A percentile compares a stretch with the other conserved stretches of the same genome.
phyloP scores from a whole-genome alignment of 2,329 filamentous ascomycete species.

The Sclerotinia glacialis region DNA sequence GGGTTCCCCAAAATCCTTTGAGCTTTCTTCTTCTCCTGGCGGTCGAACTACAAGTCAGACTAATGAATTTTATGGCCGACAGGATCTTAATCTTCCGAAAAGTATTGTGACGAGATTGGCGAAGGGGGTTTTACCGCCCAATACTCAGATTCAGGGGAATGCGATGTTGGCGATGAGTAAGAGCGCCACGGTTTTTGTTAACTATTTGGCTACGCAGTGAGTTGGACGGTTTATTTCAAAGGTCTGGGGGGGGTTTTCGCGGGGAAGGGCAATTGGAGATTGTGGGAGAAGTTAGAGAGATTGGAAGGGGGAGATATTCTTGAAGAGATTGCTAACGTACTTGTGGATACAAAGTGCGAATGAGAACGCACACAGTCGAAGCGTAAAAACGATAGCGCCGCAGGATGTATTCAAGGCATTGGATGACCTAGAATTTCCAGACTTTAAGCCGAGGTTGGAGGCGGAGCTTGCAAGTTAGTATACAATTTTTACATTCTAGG shows the following conservation, averaged over 20 bases:
- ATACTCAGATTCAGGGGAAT: conserved; percentile 81
- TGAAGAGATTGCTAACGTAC: background rate
- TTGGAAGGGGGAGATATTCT: background rate
- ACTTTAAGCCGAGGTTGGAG: conserved; percentile 69
- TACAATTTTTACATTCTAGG: background rate
- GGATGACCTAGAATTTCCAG: conserved; percentile 68
- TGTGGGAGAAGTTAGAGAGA: too few species aligned
- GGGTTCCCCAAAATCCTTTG: background rate
- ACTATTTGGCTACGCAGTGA: conserved; percentile 72
- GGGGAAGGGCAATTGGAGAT: background rate
- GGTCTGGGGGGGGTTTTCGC: background rate
- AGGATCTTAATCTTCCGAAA: conserved; percentile 76
- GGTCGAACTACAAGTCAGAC: background rate
- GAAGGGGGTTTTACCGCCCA: conserved; percentile 75
- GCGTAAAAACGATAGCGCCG: conserved; percentile 76
- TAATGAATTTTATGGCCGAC: background rate
- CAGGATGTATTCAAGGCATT: conserved; percentile 74
- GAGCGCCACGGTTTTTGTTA: conserved; percentile 80
- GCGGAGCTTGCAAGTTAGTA: conserved; percentile 71
- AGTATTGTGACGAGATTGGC: conserved; percentile 77
- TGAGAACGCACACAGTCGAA: conserved; percentile 62
- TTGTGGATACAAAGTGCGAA: conserved; percentile 57
- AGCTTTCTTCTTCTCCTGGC: background rate
- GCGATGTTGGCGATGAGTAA: conserved; percentile 76
- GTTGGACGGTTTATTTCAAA: conserved; percentile 38